These are phyloP conservation scores for Paraphoma sp. DNA, from an alignment of 2,329 filamentous ascomycete species.

Conservation along the genomic window DNA sequence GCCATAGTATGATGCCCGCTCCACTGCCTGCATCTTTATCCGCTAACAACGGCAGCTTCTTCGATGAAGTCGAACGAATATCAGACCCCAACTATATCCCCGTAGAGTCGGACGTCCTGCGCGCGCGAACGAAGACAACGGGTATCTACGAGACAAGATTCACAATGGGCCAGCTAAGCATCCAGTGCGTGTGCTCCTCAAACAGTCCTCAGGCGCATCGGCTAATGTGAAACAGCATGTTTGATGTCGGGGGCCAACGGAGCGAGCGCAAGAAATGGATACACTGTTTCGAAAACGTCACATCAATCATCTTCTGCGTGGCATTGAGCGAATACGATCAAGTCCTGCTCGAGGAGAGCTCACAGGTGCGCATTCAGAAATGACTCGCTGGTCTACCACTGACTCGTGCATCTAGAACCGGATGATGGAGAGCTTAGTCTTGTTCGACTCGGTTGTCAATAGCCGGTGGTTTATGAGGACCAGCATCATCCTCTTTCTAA, in stretches of 20 bases:
- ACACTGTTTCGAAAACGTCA: conserved; percentile 99
- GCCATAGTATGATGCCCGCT: conserved; percentile 75
- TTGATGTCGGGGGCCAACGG: conserved; percentile 95
- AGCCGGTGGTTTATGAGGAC: conserved; percentile 99
- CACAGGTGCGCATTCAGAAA: conserved; percentile 71
- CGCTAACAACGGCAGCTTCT: conserved; percentile 72
- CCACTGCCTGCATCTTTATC: background rate
- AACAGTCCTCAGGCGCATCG: conserved; percentile 14
- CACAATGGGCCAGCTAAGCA: conserved; percentile 97
- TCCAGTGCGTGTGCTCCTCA: conserved; percentile 74
- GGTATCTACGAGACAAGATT: conserved; percentile 99
- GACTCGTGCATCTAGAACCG: conserved; percentile 72
- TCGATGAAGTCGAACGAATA: conserved; percentile 89
- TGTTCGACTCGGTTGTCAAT: conserved; percentile 98
- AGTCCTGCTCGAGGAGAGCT: conserved; percentile 94
- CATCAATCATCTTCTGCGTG: conserved; percentile 99
- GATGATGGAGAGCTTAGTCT: conserved; percentile 97
- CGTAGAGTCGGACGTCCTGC: conserved; percentile 91
- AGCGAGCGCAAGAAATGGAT: conserved; percentile 99
- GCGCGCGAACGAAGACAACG: conserved; percentile 96
- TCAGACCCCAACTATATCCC: conserved; percentile 85
- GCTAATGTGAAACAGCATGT: conserved; percentile 75
- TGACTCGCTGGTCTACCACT: conserved; percentile 15
- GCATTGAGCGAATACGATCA: conserved; percentile 98
- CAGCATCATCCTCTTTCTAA: conserved; percentile 97